A percentile compares a stretch with the other conserved stretches of the same genome.
phyloP scores from a whole-genome alignment of 2,329 filamentous ascomycete species.

The Tolypocladium paradoxum region DNA sequence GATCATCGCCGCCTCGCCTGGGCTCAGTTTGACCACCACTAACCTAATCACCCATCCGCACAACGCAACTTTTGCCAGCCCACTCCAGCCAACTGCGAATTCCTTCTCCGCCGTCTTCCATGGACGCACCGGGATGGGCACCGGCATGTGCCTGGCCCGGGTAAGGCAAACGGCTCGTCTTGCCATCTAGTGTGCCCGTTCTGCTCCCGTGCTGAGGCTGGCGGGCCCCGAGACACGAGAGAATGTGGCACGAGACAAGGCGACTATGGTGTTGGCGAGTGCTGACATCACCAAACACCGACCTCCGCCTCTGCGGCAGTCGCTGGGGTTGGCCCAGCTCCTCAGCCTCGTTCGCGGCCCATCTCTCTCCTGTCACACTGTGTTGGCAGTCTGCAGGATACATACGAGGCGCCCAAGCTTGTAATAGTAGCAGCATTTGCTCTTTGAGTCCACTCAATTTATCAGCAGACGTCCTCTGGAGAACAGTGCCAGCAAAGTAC shows the following conservation, averaged over 20 bases:
- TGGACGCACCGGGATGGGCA: not conserved
- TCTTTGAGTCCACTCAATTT: not conserved
- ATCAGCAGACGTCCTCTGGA: not conserved
- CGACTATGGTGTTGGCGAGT: no score
- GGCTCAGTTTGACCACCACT: no score
- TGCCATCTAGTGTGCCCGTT: not conserved
- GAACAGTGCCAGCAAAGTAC: not conserved
- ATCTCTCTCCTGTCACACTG: not conserved
- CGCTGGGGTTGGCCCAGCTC: not conserved
- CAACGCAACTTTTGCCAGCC: not conserved
- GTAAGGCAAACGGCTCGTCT: not conserved
- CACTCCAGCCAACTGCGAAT: not conserved
- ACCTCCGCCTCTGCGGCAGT: not conserved
- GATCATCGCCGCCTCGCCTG: not conserved
- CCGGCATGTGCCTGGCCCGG: not conserved
- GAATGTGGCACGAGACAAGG: constrained; percentile 3
- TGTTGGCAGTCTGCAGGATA: not conserved
- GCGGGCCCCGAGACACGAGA: not conserved
- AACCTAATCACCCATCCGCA: not conserved
- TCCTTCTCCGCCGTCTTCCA: not conserved
- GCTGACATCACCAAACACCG: not conserved
- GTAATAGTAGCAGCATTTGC: not conserved
- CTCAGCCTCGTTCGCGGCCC: not conserved
- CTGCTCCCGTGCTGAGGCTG: not conserved
- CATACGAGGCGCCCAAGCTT: not conserved